Base-by-base conservation (phyloP, 495 filamentous ascomycete genomes). In the Amphirosellinia nigrospora region DNA sequence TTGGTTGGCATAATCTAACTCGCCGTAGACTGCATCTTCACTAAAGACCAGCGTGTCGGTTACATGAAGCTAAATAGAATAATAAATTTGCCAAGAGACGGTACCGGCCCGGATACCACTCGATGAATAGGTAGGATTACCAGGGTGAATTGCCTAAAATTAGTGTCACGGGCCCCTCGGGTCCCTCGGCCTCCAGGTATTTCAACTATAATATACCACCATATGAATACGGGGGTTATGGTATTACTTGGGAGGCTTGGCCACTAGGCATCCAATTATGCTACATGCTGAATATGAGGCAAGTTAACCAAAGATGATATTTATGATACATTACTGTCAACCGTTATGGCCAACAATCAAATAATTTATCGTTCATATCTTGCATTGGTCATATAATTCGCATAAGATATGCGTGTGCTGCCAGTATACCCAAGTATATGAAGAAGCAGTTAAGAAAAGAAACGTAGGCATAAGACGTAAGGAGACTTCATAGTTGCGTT, bases 1-100 rank as follows among this genome's bases (percentile, higher is more conserved):
- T 9, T 59, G 6, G 32, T 59, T 38, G 32, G 32, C 19, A 32
- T 38, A 34, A n/a, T 59, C 11, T 10, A 59, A n/a, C 32, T 28
- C 23, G n/a, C 11, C n/a, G n/a, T 23, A 26, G 26, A 21, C 68
- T 72, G 43, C 15, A 9, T 58, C 30, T 70, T 50, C 38, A 32
- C 58, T 60, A 32, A 60, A 26, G 69, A 56, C 36, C 30, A 38
- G 32, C 50, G 53, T 69, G 48, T 63, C 55, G 45, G 64, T 71
- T 21, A 67, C 62, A 46, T 48, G 63, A 55, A 56, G 68, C 71
- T 67, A 61, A 73, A 66, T 73, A 70, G 62, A 68, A 73, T 59
- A 73, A 70, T 71, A 73, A 21, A 66, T 60, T 70, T 73, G 71
- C 71, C 71, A 73, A 73, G 71, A 73, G 19, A 16, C 38, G 13